A percentile compares a stretch with the other conserved stretches of the same genome.
Evolutionary conservation across 2,329 filamentous ascomycete species (phyloP).

Genomic region (Macrophomina pseudophaseolina): DNA sequence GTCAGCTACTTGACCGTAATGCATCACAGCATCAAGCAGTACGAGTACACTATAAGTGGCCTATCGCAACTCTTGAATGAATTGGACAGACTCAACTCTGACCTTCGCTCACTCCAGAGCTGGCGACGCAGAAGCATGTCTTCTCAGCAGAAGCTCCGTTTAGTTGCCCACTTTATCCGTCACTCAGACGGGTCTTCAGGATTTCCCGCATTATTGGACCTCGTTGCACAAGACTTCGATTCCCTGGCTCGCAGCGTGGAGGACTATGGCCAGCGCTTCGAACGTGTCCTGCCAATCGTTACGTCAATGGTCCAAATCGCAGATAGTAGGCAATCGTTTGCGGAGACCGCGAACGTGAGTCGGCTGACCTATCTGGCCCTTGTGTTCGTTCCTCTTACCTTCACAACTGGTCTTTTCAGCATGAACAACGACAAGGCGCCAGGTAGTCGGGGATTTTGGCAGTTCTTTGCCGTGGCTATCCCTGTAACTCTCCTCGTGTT

Average conservation of each 20-base stretch:
- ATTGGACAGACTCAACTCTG: constrained; percentile 31
- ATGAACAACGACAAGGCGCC: constrained; percentile 7
- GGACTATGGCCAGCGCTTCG: not conserved
- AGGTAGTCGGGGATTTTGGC: constrained; percentile 6
- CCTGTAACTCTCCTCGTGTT: constrained; percentile 11
- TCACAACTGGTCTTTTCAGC: constrained; percentile 18
- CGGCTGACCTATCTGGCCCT: constrained; percentile 23
- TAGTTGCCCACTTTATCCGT: constrained; percentile 25
- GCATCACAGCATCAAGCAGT: constrained; percentile 32
- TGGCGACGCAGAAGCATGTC: constrained; percentile 35
- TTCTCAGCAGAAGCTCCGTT: constrained; percentile 30
- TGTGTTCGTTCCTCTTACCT: constrained; percentile 18
- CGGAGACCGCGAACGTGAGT: constrained; percentile 12
- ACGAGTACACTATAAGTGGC: constrained; percentile 33
- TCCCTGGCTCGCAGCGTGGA: not conserved
- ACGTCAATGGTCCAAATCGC: constrained; percentile 23
- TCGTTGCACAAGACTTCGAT: not conserved
- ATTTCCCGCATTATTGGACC: not conserved
- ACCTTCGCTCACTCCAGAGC: constrained; percentile 32
- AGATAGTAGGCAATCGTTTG: constrained; percentile 11
- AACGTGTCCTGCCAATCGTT: constrained; percentile 5
- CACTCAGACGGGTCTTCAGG: not conserved
- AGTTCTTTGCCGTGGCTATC: constrained; percentile 23
- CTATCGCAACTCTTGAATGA: constrained; percentile 4
- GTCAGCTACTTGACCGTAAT: constrained; percentile 35